Base-by-base conservation (phyloP, 495 filamentous ascomycete species). In the Trichoderma gamsii region DNA sequence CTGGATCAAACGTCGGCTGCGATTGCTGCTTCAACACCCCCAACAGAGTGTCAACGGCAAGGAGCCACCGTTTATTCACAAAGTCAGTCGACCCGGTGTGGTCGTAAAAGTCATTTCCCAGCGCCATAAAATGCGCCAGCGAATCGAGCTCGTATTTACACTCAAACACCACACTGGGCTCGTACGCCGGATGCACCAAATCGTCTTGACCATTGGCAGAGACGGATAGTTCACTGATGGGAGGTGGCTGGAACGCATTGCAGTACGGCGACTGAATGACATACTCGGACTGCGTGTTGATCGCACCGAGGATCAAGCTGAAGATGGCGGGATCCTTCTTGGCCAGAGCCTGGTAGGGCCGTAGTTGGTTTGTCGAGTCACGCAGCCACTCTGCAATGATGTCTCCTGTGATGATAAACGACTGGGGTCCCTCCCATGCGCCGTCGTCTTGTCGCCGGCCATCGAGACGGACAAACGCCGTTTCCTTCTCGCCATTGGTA, bases 61-160 rank as follows among this genome's bases (percentile, higher is more conserved):
- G 79, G 71, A 90, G 90, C 92, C 92, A 99, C 32, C 93, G 84
- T 23, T 84, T 73, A 2, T 85, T 93, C 59, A 98, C 74, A 71
- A 94, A 97, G 25, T 89, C 88, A 6, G 79, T 89, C 15, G 90
- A 93, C 15, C 83, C 84, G 0, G 92, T 97, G 73, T 89, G 84
- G 25, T 89, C 86, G 75, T 95, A 81, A 80, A 97, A 99, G 63
- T 95, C 87, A 70, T 94, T 97, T 1, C 84, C 86, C 49, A 99
- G 79, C 5, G 90, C 84, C 15, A 99, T 87, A 78, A 99, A 99
- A 75, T 92, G 87, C 4, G 93, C 95, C 0, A 99, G 84, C 2
- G 93, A 97, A 76, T 99, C 95, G 7, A 99, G 85, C 79, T 99
- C 95, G 78, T 97, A 99, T 78, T 99, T 99, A 84, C 95, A 99